Conservation (phyloP, 495 filamentous ascomycete genomes). For the Penicillium canariense region DNA sequence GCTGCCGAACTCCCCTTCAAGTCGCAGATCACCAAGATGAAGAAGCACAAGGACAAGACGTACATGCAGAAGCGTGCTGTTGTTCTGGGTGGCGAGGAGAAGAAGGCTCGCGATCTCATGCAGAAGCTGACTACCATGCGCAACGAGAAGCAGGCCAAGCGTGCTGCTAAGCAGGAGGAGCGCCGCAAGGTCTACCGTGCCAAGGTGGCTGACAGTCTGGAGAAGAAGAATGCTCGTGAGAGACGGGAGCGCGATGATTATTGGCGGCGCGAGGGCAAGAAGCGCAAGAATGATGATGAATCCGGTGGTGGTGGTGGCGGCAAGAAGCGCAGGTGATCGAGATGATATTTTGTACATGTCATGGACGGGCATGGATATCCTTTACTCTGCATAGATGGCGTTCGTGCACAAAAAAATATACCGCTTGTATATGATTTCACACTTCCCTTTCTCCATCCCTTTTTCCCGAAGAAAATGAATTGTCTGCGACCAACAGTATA, state of each 20-base stretch:
- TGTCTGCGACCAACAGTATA: too few species aligned
- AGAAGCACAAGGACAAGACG: conserved; percentile 73
- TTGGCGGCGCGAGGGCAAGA: conserved; percentile 93
- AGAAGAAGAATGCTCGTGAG: conserved; percentile 79
- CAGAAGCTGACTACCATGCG: conserved; percentile 88
- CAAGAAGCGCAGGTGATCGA: conserved; percentile 59
- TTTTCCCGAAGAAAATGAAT: neutral
- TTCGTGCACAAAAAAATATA: conserved; percentile 26
- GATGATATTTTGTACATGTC: conserved; percentile 21
- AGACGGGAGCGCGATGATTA: conserved; percentile 89
- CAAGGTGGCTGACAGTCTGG: conserved; percentile 74
- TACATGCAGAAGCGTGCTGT: conserved; percentile 95
- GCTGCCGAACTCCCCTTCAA: conserved; percentile 88
- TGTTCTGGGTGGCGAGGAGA: conserved; percentile 79
- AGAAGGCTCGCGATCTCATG: conserved; percentile 83
- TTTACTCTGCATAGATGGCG: conserved; percentile 28
- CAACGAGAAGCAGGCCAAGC: conserved; percentile 84
- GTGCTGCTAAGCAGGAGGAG: conserved; percentile 79
- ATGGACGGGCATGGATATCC: conserved; percentile 10
- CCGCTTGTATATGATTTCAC: conserved; percentile 19
- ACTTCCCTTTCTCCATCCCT: neutral
- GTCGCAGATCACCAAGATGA: conserved; percentile 82
- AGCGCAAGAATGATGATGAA: conserved; percentile 66
- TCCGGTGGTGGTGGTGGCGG: conserved; percentile 60
- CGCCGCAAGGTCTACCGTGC: conserved; percentile 71